phyloP scores from a whole-genome alignment of 345 rosid genomes.

The Citrus hindsii region DNA sequence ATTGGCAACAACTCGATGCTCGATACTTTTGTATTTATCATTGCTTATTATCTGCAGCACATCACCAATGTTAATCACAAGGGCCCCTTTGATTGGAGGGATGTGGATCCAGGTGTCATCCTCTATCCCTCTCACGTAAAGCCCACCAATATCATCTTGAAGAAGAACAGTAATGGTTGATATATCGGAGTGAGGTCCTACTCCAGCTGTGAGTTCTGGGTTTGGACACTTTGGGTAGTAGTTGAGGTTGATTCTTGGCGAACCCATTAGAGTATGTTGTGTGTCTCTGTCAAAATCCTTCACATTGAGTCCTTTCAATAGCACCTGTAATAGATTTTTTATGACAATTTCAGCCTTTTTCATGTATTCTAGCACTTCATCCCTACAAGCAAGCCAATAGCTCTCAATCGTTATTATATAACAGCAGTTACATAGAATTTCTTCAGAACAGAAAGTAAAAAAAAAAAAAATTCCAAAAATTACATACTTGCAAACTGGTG shows the following conservation, averaged over 20 bases:
- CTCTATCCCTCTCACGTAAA: slow-evolving; percentile 14
- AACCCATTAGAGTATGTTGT: slow-evolving; percentile 12
- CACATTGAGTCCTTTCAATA: slow-evolving; percentile 17
- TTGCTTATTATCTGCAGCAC: slow-evolving; percentile 34
- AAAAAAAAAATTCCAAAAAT: no score
- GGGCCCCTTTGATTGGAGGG: slow-evolving; percentile 26
- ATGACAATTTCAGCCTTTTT: slow-evolving; percentile 18
- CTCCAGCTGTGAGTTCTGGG: slow-evolving; percentile 23
- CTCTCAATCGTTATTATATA: no score
- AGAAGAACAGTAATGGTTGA: slow-evolving; percentile 24
- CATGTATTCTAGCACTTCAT: slow-evolving; percentile 4
- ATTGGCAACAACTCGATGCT: slow-evolving; percentile 29
- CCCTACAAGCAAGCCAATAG: no score
- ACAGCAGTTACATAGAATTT: neutral
- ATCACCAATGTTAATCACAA: slow-evolving; percentile 29
- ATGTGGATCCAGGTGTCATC: slow-evolving; percentile 26
- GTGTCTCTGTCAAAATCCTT: slow-evolving; percentile 7
- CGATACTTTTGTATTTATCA: slow-evolving; percentile 23
- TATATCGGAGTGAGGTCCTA: slow-evolving; percentile 26
- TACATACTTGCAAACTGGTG: slow-evolving; percentile 25
- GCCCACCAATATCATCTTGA: slow-evolving; percentile 30
- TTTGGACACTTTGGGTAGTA: slow-evolving; percentile 28
- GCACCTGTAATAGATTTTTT: slow-evolving; percentile 17
- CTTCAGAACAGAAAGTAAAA: neutral
- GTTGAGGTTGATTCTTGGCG: slow-evolving; percentile 5